Base-by-base conservation (phyloP, 257 asterid species). In the Lycium ferocissimum region DNA sequence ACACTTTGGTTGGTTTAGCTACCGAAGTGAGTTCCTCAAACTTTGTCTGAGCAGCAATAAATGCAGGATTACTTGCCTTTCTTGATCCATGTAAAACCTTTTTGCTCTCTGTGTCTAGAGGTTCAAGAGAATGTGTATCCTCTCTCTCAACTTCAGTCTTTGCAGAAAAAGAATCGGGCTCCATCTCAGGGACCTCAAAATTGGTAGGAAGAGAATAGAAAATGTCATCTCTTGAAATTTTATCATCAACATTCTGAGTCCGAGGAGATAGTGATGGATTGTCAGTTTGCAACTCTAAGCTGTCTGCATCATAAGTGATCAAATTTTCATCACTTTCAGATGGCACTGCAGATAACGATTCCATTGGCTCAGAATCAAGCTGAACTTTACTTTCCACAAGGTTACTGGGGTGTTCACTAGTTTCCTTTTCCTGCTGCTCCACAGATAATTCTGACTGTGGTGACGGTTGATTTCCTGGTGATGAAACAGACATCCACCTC, bases 41-140 rank as follows among this genome's bases (percentile, higher is more conserved):
- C 86, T 92, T 97, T 43, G 99, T 91, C 86, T 97, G 98, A 9
- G 95, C 99, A 51, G 97, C 99, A 83, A 94, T 79, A 91, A 97
- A 95, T 86, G 97, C 90, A 67, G 98, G 97, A 89, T 93, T 97
- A 83, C 93, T 92, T 81, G 93, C 90, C 89, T 89, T 94, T 83
- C 91, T 91, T 54, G 92, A 89, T 84, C 86, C 92, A 53, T 76
- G 9, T 26, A 89, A 82, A 83, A 85, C 12, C 70, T 57, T 88
- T 82, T 90, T 91, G 58, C 82, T 90, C 87, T 92, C 94, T 35
- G 87, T 80, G 80, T 91, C 98, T 87, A 91, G 75, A n/a, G 86
- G 26, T 54, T 86, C 86, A 20, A 38, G 59, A 65, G 85, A 81
- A 59, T 91, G 87, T 75, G 65, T 47, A 83, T 84, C 88, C 84